Percentiles rank a stretch among this genome's conserved stretches.
Conservation (phyloP, 202 grass and related monocot species). For the Panicum virgatum region DNA sequence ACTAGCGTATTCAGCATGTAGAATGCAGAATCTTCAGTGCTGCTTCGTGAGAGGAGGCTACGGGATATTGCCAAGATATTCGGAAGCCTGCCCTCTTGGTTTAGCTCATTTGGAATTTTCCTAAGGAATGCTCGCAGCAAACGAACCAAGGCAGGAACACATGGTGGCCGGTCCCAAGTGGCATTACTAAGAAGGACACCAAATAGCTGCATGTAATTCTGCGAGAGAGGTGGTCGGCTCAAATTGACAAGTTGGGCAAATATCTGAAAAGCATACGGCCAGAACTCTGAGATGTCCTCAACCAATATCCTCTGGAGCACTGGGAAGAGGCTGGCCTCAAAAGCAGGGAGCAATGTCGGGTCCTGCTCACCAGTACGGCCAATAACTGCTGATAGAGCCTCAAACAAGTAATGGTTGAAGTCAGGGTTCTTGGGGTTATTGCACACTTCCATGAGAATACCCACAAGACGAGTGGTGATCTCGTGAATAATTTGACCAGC, state of each 20-base stretch:
- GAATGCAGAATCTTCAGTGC: constrained; percentile 91
- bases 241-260: constrained; percentile 88
- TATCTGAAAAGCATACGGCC: constrained; percentile 96
- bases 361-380: constrained; percentile 68
- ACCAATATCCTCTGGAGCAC: constrained; percentile 92
- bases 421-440: constrained; percentile 96
- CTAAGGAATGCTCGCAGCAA: constrained; percentile 82
- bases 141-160: constrained; percentile 86
- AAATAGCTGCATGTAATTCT: constrained; percentile 91
- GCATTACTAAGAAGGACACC: constrained; percentile 75
- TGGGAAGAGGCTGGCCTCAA: constrained; percentile 87
- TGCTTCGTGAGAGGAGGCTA: constrained; percentile 54
- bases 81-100: constrained; percentile 72
- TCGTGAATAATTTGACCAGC: constrained; percentile 58
- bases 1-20: constrained; percentile 91
- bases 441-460: constrained; percentile 75
- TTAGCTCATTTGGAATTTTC: constrained; percentile 97
- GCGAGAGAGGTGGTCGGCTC: constrained; percentile 76
- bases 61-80: constrained; percentile 77
- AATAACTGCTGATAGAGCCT: constrained; percentile 83
- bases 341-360: constrained; percentile 56
- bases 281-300: constrained; percentile 94
- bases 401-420: constrained; percentile 97
- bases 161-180: constrained; percentile 83
- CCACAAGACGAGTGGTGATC: constrained; percentile 62